A percentile compares a stretch with the other conserved stretches of the same genome.
Evolutionary conservation across 371 early-diverging fungal species (phyloP).

Genomic region (Haplosporangium sp.): DNA sequence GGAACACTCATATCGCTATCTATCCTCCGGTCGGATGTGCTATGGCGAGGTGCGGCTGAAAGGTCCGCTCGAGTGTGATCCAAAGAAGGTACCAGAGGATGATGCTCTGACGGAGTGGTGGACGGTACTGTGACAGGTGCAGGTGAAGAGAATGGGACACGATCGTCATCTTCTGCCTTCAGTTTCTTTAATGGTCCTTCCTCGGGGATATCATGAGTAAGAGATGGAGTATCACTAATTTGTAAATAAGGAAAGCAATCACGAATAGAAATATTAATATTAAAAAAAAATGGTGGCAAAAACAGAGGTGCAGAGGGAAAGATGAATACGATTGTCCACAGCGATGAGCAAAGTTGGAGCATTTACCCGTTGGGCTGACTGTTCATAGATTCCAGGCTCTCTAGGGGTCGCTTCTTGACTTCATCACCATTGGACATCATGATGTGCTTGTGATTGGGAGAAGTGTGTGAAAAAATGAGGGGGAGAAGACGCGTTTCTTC

Average conservation of each 20-base stretch:
- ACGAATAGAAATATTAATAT: not conserved
- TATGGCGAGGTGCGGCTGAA: constrained; percentile 23
- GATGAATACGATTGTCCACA: not conserved
- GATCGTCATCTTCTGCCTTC: constrained; percentile 49
- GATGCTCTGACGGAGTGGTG: constrained; percentile 27
- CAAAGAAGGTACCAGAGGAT: constrained; percentile 47
- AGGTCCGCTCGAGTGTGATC: constrained; percentile 31
- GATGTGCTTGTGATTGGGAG: not conserved
- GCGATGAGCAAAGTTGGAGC: not conserved
- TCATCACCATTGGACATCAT: constrained; percentile 53
- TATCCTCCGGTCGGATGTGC: constrained; percentile 40
- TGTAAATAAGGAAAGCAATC: not conserved
- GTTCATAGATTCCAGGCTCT: constrained; percentile 25
- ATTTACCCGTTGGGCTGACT: constrained; percentile 36
- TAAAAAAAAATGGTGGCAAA: constrained; percentile 8
- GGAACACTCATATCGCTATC: constrained; percentile 51
- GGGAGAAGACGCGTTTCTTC: not conserved
- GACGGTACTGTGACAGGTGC: constrained; percentile 13
- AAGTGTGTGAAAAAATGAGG: not conserved
- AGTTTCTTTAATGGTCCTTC: constrained; percentile 41
- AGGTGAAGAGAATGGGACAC: constrained; percentile 30
- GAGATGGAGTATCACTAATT: constrained; percentile 12
- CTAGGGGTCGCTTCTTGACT: constrained; percentile 52
- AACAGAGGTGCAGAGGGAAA: not conserved
- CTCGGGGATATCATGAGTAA: constrained; percentile 24